Evolutionary conservation across 306 rosid genomes (phyloP).

Genomic region (Prunus fruticosa): DNA sequence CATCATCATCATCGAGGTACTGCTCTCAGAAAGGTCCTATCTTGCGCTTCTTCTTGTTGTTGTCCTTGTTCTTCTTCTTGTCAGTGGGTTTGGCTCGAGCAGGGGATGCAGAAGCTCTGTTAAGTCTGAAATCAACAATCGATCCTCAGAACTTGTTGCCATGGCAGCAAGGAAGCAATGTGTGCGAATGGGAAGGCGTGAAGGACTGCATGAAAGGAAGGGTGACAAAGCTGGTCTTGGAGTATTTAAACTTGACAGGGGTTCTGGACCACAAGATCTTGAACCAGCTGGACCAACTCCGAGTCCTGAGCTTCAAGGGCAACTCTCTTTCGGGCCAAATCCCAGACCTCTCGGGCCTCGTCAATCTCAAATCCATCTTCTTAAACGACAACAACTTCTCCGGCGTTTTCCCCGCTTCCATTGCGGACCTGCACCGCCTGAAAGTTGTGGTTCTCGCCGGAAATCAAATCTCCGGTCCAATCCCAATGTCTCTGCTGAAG

Average conservation of each 20-base stretch:
- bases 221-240: slow-evolving; percentile 77
- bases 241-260: slow-evolving; percentile 62
- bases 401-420: slow-evolving; percentile 66
- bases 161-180: slow-evolving; percentile 54
- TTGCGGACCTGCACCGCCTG: slow-evolving; percentile 72
- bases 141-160: slow-evolving; percentile 52
- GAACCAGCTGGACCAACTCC: slow-evolving; percentile 74
- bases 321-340: slow-evolving; percentile 72
- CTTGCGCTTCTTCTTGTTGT: background rate
- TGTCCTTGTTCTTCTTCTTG: slow-evolving; percentile 22
- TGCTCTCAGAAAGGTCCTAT: background rate
- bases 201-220: slow-evolving; percentile 71
- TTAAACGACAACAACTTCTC: slow-evolving; percentile 69
- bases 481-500: slow-evolving; percentile 54
- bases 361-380: slow-evolving; percentile 76
- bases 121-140: slow-evolving; percentile 58
- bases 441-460: slow-evolving; percentile 61
- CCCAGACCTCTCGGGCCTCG: slow-evolving; percentile 63
- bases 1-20: background rate
- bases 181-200: slow-evolving; percentile 77
- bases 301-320: slow-evolving; percentile 85
- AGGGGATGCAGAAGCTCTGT: slow-evolving; percentile 56
- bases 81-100: slow-evolving; percentile 25
- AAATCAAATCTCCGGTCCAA: slow-evolving; percentile 61
- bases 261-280: slow-evolving; percentile 49